phyloP scores from a whole-genome alignment of 2,329 filamentous ascomycete species.

The Alternaria dauci region DNA sequence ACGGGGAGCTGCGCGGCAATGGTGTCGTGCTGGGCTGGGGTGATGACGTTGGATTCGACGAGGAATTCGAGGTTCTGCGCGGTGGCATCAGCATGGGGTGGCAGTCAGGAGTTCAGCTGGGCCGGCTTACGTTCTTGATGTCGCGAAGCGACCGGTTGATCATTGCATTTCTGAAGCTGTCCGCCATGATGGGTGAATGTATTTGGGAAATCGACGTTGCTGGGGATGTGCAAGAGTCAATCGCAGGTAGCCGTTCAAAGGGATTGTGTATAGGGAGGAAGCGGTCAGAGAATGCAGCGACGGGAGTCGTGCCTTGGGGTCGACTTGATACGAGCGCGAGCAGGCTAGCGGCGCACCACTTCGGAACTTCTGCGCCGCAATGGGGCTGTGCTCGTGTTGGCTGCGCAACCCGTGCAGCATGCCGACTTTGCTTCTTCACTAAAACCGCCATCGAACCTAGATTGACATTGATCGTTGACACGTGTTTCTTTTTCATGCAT shows the following conservation, averaged over 20 bases:
- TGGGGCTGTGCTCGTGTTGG: slow-evolving; percentile 29
- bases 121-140: slow-evolving; percentile 77
- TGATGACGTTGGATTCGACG: slow-evolving; percentile 81
- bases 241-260: not conserved
- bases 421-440: slow-evolving; percentile 1
- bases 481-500: not conserved
- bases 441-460: not conserved
- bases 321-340: slow-evolving; percentile 20
- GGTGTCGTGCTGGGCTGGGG: slow-evolving; percentile 74
- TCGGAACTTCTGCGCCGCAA: slow-evolving; percentile 26
- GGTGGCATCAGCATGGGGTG: not conserved
- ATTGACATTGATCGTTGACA: not conserved
- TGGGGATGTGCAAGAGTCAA: not conserved
- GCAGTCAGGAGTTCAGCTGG: not conserved
- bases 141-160: slow-evolving; percentile 85
- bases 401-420: slow-evolving; percentile 2
- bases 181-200: slow-evolving; percentile 40
- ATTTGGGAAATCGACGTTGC: not conserved
- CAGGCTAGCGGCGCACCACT: slow-evolving; percentile 18
- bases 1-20: slow-evolving; percentile 78
- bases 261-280: not conserved
- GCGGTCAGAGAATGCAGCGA: slow-evolving; percentile 9
- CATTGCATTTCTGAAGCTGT: slow-evolving; percentile 64
- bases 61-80: slow-evolving; percentile 91
- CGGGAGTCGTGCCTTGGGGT: slow-evolving; percentile 9